Evolutionary conservation across 2,329 filamentous ascomycete species (phyloP), one percentile per base, ranked within the genome.

Genomic region (Exophiala bonariae): DNA sequence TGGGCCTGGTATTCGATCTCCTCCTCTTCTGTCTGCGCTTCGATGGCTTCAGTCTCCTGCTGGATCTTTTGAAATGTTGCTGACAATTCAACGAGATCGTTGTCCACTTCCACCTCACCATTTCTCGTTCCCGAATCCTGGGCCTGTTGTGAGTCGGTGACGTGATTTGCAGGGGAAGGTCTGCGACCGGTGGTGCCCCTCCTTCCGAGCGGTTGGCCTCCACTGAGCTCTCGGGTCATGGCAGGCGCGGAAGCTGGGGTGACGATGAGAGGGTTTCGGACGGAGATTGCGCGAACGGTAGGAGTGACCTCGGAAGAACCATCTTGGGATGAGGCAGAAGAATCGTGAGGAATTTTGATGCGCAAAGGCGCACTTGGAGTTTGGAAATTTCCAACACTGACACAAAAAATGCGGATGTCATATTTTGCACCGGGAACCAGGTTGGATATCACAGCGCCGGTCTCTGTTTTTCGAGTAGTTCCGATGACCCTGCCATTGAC

Each of bases 301-400:
- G 70, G 72, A 31, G 59, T 61, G 59, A 69, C 66, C 42, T 70
- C 65, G 28, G 59, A 53, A 16, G 41, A 40, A 28, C 41, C 40
- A 30, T 57, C 47, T 39, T 36, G 47, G 11, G 52, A 49, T n/a
- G 49, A 41, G 49, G 49, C 61, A 82, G 66, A 85, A 64, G 35
- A 41, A 16, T 46, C 22, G 18, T 50, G 32, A 44, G 69, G 59
- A 37, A 93, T 97, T 59, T 87, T 82, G 44, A 99, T 76, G 44
- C 93, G 86, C 55, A 97, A 84, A 30, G 95, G 82, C 4, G 83
- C 79, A 66, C 93, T 96, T 30, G 89, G 87, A 1, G 91, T 89
- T 63, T 95, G 89, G 61, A 97, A 97, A 66, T 93, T 95, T 58
- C 91, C 89, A 22, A 86, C 82, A 39, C 92, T 95, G 44, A 96